Evolutionary conservation across 2,329 filamentous ascomycete genomes (phyloP), one percentile per base, ranked within the genome.

Genomic region (Metarhizium album): DNA sequence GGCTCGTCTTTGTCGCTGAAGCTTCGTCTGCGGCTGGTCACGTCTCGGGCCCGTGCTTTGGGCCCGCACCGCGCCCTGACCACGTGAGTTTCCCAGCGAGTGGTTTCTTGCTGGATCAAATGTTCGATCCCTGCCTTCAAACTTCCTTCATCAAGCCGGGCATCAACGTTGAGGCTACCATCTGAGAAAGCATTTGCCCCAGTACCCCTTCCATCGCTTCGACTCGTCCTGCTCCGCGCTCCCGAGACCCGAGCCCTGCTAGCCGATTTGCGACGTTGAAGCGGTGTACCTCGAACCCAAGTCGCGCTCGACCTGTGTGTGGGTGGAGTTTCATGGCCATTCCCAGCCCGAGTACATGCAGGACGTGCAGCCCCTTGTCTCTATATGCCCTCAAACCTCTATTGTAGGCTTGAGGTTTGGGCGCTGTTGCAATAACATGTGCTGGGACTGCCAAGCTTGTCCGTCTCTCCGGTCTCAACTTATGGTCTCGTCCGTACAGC

Each of bases 51-150:
- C 11, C 27, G 14, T 49, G 47, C 47, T 45, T 48, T 24, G 23
- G 45, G 46, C 35, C 49, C 49, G 49, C 49, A 51, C 45, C 37
- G 27, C 7, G 13, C 24, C n/a, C 13, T 11, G 38, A 46, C 29
- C 46, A 51, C 49, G 49, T 51, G 49, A 51, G 45, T 13, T 23
- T 13, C 4, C 33, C 2, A 35, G 33, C 9, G 33, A n/a, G 33
- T 8, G 11, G 11, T 35, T 35, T n/a, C 33, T 29, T 6, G 33
- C 33, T 35, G 7, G 13, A 24, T 14, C 40, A 24, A n/a, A 22
- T 18, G 16, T 40, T 40, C n/a, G 13, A 43, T 43, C 40, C 22
- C 20, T 43, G 40, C 40, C 22, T 43, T 18, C n/a, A 20, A 9
- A 40, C n/a, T 24, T 42, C 37, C 37, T 11, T 9, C 16, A 6